Conservation (phyloP, 2,329 filamentous ascomycete species). For the Cercospora brassicicola region DNA sequence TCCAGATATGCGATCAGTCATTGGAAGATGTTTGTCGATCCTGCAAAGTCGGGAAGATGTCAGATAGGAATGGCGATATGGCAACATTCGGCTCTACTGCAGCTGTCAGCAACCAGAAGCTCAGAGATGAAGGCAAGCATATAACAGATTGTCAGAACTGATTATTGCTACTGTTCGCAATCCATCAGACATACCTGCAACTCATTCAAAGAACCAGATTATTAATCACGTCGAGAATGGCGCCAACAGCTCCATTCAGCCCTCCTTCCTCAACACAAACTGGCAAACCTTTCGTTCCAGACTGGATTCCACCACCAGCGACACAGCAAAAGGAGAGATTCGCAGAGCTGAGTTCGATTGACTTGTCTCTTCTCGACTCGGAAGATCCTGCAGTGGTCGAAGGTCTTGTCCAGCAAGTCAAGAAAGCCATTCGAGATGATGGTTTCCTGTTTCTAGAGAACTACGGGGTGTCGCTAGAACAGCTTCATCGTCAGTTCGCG, state of each 20-base stretch:
- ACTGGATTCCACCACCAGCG: slow-evolving; percentile 44
- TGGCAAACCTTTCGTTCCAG: slow-evolving; percentile 45
- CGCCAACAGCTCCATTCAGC: slow-evolving; percentile 41
- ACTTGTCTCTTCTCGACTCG: slow-evolving; percentile 38
- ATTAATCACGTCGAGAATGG: slow-evolving; percentile 35
- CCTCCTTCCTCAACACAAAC: slow-evolving; percentile 40
- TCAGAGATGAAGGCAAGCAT: neutral
- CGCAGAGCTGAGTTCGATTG: slow-evolving; percentile 41
- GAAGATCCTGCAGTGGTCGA: slow-evolving; percentile 43
- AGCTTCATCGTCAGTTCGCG: slow-evolving; percentile 54
- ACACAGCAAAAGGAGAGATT: slow-evolving; percentile 48
- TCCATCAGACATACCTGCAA: neutral
- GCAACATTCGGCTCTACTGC: neutral
- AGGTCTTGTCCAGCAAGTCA: slow-evolving; percentile 45
- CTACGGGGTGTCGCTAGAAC: slow-evolving; percentile 52
- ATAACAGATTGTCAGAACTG: neutral
- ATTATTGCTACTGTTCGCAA: neutral
- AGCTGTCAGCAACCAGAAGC: neutral
- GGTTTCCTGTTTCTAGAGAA: slow-evolving; percentile 50
- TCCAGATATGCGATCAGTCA: neutral
- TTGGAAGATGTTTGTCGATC: neutral
- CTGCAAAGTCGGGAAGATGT: neutral
- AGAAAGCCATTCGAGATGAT: slow-evolving; percentile 39
- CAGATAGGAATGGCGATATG: neutral
- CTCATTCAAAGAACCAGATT: neutral